A percentile compares a stretch with the other conserved stretches of the same genome.
Evolutionary conservation across 805 yeast species (phyloP).

Genomic region (Spathaspora hagerdaliae): DNA sequence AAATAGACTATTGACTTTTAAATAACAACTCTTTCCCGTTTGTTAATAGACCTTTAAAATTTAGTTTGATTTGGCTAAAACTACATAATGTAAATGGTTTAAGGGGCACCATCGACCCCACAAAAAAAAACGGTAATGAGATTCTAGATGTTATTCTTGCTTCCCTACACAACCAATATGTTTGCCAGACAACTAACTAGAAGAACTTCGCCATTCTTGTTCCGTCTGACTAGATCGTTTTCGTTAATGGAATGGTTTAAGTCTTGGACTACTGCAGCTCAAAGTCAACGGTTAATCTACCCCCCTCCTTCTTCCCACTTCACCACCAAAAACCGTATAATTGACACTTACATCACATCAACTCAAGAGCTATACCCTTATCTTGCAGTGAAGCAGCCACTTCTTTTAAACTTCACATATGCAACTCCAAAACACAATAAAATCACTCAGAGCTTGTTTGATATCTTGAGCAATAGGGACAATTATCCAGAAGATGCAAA

Average conservation of each 20-base stretch:
- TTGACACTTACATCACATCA: constrained; percentile 44
- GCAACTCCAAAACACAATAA: constrained; percentile 62
- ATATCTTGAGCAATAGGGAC: constrained; percentile 17
- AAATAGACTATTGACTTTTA: not conserved
- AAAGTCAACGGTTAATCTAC: constrained; percentile 26
- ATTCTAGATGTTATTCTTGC: too few species aligned
- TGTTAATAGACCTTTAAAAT: not conserved
- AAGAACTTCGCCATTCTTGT: not conserved
- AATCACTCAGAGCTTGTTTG: constrained; percentile 56
- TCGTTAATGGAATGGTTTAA: constrained; percentile 7
- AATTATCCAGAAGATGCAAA: constrained; percentile 20
- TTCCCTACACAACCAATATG: not conserved
- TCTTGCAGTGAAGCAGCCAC: constrained; percentile 52
- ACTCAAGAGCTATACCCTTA: constrained; percentile 57
- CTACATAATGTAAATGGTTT: too few species aligned
- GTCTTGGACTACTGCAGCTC: constrained; percentile 6
- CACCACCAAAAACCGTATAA: constrained; percentile 37
- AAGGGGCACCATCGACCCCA: not conserved
- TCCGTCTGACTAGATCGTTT: not conserved
- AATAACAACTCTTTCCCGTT: not conserved
- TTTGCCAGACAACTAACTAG: constrained; percentile 4
- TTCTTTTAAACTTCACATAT: constrained; percentile 68
- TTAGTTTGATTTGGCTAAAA: too few species aligned
- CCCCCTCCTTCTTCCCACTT: constrained; percentile 36
- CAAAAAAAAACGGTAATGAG: not conserved